Evolutionary conservation across 2,329 filamentous ascomycete genomes (phyloP), one percentile per base, ranked within the genome.

Genomic region (Colletotrichum godetiae): DNA sequence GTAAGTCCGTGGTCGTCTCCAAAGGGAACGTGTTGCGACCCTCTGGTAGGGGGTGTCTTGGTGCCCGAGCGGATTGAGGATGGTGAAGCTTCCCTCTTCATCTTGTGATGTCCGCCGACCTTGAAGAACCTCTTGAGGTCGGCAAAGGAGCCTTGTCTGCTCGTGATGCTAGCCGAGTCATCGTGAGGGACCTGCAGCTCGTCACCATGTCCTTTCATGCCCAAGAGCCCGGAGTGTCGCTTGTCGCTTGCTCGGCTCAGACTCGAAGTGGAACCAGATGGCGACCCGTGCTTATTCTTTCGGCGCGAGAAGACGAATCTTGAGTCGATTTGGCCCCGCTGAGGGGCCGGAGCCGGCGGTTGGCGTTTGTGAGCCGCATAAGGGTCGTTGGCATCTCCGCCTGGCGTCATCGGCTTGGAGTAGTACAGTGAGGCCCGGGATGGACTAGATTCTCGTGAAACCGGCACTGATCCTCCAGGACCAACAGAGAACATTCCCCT

Each of bases 101-200:
- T 88, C 79, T 94, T 95, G 76, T 89, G 84, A 76, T 92, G 88
- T 2, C 90, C 89, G 65, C 92, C 90, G 74, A 95, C 92, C 82
- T 92, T 97, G 87, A 99, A 97, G 82, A 99, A 99, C n/a, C 97
- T 90, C 84, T 98, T 98, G 74, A 99, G 84, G 78, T 98, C 96
- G 4, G 94, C 92, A 93, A 98, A 98, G 5, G 97, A 98, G 27
- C 93, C 92, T 73, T 94, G 91, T 63, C 88, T 87, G 75, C 84
- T 87, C 74, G 88, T 87, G 2, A 84, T 84, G 67, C 85, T 84
- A 49, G 85, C 80, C 76, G 79, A 80, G 75, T 90, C 85, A 67
- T 86, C 82, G 58, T 88, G 84, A n/a, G 71, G 71, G 69, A 87
- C 80, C 56, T 82, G 77, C 64, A 85, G 81, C 29, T 86, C 82